Evolutionary conservation across 2,329 filamentous ascomycete species (phyloP), one percentile per base, ranked within the genome.

Genomic region (Trichoderma brevicompactum): DNA sequence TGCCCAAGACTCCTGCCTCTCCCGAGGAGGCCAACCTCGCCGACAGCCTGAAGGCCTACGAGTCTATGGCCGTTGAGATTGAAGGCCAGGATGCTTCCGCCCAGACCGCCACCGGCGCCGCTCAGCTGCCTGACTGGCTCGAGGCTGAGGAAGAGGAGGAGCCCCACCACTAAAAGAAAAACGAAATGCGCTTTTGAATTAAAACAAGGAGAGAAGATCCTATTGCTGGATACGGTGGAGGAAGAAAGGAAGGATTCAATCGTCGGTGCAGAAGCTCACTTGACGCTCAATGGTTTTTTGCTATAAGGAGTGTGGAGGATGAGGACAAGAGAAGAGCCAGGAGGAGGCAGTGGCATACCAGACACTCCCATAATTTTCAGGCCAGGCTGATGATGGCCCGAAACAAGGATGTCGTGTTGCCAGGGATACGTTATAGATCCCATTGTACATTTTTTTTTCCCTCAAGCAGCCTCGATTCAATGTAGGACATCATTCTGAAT

Each of bases 1-100:
- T 89, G 70, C 95, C 95, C 74, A 88, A 91, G 79, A 81, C 93
- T 66, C 94, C 95, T 75, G 81, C 86, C 77, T 96, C 93, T 41
- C 95, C 95, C 77, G 95, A 98, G 82, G 94, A 98, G 86, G 82
- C 89, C 80, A 92, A 97, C 81, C 91, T 99, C 70, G 92, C 94
- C 77, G 90, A 87, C 80, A 94, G 92, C 80, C 83, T 99, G 79
- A 90, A 95, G 84, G 89, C 92, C 78, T 99, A 99, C 87, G 94
- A 98, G 87, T 87, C 82, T 78, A 92, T 96, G 85, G 87, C 89
- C 73, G 94, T 97, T 72, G 95, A 99, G 82, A 89, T 98, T 71
- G 94, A 98, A 85, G 94, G 94, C 71, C 88, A 92, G 80, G 87
- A 91, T 71, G 83, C 85, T 72, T 79, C 81, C 67, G 85, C 85